Conservation (phyloP, 2,329 filamentous ascomycete species). For the Gliomastix tumulicola region DNA sequence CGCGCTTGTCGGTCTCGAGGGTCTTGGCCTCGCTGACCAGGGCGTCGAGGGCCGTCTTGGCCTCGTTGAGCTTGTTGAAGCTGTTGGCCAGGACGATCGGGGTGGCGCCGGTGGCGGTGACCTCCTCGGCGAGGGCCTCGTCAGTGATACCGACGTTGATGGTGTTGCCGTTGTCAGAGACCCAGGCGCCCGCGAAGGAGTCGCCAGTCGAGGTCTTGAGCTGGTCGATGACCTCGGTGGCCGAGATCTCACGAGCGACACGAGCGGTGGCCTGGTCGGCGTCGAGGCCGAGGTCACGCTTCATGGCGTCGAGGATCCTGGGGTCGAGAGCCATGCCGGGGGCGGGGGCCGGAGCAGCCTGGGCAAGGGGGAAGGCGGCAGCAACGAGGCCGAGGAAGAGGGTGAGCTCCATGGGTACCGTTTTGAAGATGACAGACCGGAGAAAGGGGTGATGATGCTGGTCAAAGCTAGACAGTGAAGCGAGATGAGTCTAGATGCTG, state of each 20-base stretch:
- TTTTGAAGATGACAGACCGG: slow-evolving; percentile 11
- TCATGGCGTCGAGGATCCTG: slow-evolving; percentile 31
- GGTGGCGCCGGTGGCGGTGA: slow-evolving; percentile 24
- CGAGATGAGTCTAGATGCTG: not conserved
- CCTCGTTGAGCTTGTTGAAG: slow-evolving; percentile 29
- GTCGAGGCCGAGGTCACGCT: slow-evolving; percentile 31
- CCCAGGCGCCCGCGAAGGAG: slow-evolving; percentile 29
- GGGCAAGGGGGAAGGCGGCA: slow-evolving; percentile 27
- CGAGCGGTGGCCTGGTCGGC: slow-evolving; percentile 26
- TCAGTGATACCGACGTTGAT: slow-evolving; percentile 29
- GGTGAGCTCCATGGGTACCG: slow-evolving; percentile 25
- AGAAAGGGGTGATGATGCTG: not conserved
- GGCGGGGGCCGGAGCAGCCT: slow-evolving; percentile 26
- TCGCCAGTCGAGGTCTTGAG: slow-evolving; percentile 19
- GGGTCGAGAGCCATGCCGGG: slow-evolving; percentile 28
- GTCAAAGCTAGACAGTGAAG: slow-evolving; percentile 1
- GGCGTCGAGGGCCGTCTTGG: slow-evolving; percentile 32
- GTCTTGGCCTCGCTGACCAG: slow-evolving; percentile 20
- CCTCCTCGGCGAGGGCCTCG: slow-evolving; percentile 22
- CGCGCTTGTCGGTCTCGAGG: slow-evolving; percentile 13
- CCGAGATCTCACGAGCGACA: slow-evolving; percentile 26
- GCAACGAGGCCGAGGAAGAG: slow-evolving; percentile 28
- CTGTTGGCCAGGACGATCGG: slow-evolving; percentile 22
- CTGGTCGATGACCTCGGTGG: slow-evolving; percentile 27
- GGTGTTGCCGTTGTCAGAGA: slow-evolving; percentile 21